Evolutionary conservation across 108 stramenopile genomes (phyloP).

Genomic region (Cylindrotheca closterium): DNA sequence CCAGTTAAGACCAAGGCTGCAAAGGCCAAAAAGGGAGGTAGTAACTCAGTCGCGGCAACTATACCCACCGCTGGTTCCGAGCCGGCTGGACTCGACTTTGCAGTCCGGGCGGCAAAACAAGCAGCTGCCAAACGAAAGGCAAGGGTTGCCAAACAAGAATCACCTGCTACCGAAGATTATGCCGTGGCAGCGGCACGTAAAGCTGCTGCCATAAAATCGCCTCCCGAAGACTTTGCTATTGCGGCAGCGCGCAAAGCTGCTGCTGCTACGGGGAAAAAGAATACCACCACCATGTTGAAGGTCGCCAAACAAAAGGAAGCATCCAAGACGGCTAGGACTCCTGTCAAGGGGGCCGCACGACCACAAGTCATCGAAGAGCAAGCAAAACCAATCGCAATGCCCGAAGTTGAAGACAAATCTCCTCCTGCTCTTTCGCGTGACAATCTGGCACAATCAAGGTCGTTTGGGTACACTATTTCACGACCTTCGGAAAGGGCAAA

Average conservation of each 20-base stretch:
- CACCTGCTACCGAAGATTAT: slow-evolving; percentile 12
- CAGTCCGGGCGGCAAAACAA: slow-evolving; percentile 62
- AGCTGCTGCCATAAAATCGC: slow-evolving; percentile 16
- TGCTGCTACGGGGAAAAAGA: slow-evolving; percentile 14
- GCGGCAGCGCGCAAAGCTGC: slow-evolving; percentile 27
- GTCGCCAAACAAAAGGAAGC: neutral
- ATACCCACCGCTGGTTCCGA: slow-evolving; percentile 33
- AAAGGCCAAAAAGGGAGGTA: slow-evolving; percentile 1
- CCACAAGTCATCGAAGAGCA: too few species aligned
- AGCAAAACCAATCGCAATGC: slow-evolving; percentile 1
- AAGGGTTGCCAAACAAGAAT: slow-evolving; percentile 18
- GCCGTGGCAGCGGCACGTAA: slow-evolving; percentile 41
- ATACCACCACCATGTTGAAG: neutral
- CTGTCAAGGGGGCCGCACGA: neutral
- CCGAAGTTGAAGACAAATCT: slow-evolving; percentile 10
- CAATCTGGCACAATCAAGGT: slow-evolving; percentile 12
- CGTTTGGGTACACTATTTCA: slow-evolving; percentile 26
- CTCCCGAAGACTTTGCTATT: slow-evolving; percentile 21
- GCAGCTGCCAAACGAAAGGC: slow-evolving; percentile 30
- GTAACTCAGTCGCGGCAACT: slow-evolving; percentile 31
- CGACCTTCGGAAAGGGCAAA: slow-evolving; percentile 3
- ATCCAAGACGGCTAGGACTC: neutral
- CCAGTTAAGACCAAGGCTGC: neutral
- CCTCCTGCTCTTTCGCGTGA: too few species aligned
- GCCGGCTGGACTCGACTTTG: slow-evolving; percentile 48